A percentile compares a stretch with the other conserved stretches of the same genome.
phyloP scores from a whole-genome alignment of 2,329 filamentous ascomycete species.

The Calonectria pseudoturangicola region DNA sequence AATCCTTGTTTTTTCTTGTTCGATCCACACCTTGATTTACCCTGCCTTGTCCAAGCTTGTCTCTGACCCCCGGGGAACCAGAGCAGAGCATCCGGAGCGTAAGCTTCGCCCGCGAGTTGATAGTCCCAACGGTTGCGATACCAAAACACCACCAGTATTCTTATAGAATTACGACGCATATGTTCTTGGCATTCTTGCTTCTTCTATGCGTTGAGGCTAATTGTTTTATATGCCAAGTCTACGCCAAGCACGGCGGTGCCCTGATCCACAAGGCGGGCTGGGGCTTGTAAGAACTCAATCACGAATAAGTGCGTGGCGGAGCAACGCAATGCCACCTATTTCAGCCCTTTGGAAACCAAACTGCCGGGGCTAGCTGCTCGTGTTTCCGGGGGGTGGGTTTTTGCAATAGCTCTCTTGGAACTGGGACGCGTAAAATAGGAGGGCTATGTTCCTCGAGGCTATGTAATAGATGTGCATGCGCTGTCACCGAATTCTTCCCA shows the following conservation, averaged over 20 bases:
- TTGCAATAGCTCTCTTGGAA: neutral
- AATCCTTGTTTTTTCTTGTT: neutral
- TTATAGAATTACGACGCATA: neutral
- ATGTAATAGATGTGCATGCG: neutral
- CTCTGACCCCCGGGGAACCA: neutral
- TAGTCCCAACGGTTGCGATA: neutral
- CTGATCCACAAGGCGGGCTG: conserved; percentile 19
- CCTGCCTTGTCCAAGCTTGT: conserved; percentile 9
- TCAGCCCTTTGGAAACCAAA: conserved; percentile 9
- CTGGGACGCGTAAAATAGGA: neutral
- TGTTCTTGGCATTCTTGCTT: neutral
- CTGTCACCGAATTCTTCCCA: neutral
- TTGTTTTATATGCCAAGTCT: conserved; percentile 4
- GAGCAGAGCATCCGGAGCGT: neutral
- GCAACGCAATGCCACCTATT: conserved; percentile 9
- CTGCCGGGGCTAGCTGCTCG: conserved; percentile 4
- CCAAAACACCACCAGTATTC: neutral
- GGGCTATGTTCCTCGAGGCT: conserved; percentile 3
- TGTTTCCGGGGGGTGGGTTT: neutral
- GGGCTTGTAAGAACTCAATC: conserved; percentile 23
- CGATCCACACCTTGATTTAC: conserved; percentile 6
- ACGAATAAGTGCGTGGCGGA: conserved; percentile 21
- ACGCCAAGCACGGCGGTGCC: conserved; percentile 8
- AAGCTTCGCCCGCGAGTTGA: conserved; percentile 7
- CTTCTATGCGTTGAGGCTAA: neutral